Evolutionary conservation across 2,329 filamentous ascomycete genomes (phyloP), one percentile per base, ranked within the genome.

Genomic region (Colletotrichum melonis): DNA sequence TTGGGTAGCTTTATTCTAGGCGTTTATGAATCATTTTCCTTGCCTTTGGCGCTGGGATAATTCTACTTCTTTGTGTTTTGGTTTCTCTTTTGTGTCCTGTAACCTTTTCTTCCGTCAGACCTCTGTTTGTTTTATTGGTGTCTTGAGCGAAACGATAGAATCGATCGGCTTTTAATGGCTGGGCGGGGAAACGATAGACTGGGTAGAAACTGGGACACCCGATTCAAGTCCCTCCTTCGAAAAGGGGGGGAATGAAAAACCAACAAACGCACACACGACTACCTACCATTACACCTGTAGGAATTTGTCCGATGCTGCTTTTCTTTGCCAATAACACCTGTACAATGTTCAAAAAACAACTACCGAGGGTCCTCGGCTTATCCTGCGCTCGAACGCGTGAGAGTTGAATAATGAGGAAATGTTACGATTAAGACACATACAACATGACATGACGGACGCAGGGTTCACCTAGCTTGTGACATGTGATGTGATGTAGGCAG

Each of bases 61-160:
- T 19, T 49, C 46, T 22, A 65, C 60, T 35, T 69, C 4, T 69
- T 22, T 59, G 30, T 72, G 7, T 4, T 49, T 9, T 5, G 69
- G 2, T 35, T 22, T 49, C 62, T 59, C 55, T 69, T 58, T 72
- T 64, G 59, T 69, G 26, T 58, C 24, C 26, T 16, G 28, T 35
- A 5, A 52, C 30, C 38, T 42, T 73, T 63, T 69, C 59, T 72
- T 52, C 28, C 38, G 38, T 19, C 46, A 56, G 56, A 56, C 63
- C 54, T 66, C 28, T 70, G 65, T 26, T 54, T 65, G 65, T 56
- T 70, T 63, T 70, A 70, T 62, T 42, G 67, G 67, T 73, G 67
- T 63, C 55, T 63, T 56, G 57, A 73, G 70, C 67, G 70, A 70
- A 73, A 73, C 67, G 70, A 73, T 73, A 73, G 70, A 49, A 73